Percentiles rank a stretch among this genome's conserved stretches.
phyloP scores from a whole-genome alignment of 2,329 filamentous ascomycete genomes.

The Aspergillus oerlinghausenensis region DNA sequence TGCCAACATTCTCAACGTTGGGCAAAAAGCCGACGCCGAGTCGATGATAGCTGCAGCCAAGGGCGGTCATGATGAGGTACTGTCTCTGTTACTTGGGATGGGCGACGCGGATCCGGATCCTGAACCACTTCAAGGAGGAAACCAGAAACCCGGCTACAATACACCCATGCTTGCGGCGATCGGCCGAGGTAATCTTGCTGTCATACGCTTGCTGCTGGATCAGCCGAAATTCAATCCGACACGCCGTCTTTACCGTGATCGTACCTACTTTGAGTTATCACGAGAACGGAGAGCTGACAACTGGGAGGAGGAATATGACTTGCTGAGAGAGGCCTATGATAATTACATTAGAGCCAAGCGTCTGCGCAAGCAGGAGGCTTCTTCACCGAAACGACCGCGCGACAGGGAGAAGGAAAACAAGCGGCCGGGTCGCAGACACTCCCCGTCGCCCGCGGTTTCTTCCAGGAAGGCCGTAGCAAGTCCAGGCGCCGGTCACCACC shows the following conservation, averaged over 20 bases:
- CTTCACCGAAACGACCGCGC: conserved; percentile 37
- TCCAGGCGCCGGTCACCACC: conserved; percentile 24
- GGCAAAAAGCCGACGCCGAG: conserved; percentile 66
- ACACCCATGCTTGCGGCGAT: conserved; percentile 95
- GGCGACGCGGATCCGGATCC: conserved; percentile 67
- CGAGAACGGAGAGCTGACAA: conserved; percentile 76
- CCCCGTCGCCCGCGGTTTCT: conserved; percentile 36
- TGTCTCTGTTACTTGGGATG: conserved; percentile 70
- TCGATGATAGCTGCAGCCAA: conserved; percentile 87
- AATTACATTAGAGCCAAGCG: conserved; percentile 31
- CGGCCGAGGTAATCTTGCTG: conserved; percentile 77
- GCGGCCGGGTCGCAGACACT: conserved; percentile 30
- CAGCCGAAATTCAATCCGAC: conserved; percentile 81
- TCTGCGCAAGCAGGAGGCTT: conserved; percentile 27
- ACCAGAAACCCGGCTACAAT: conserved; percentile 64
- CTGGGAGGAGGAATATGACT: conserved; percentile 81
- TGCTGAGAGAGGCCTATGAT: conserved; percentile 64
- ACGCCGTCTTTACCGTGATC: conserved; percentile 64
- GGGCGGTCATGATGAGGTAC: conserved; percentile 83
- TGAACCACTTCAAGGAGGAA: conserved; percentile 51
- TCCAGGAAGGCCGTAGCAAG: conserved; percentile 29
- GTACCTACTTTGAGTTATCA: conserved; percentile 84
- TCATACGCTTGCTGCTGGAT: conserved; percentile 73
- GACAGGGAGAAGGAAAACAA: conserved; percentile 38
- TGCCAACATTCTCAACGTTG: conserved; percentile 46